Evolutionary conservation across 345 rosid species (phyloP).

Genomic region (Boechera divaricarpa): DNA sequence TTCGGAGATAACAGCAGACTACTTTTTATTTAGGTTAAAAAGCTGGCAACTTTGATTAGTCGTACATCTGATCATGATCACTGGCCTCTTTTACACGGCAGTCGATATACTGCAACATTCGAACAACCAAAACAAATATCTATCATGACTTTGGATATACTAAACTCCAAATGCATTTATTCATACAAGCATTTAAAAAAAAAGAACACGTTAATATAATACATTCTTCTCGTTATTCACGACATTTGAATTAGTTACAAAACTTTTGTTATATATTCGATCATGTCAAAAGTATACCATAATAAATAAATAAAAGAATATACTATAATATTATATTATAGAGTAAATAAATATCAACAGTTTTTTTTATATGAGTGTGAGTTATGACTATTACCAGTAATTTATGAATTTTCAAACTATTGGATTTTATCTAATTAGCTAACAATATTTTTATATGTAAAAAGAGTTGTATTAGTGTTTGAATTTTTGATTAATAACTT

Average conservation of each 20-base stretch:
- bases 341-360: no score
- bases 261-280: background rate
- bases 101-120: slow-evolving; percentile 38
- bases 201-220: background rate
- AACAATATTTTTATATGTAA: no score
- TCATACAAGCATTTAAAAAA: background rate
- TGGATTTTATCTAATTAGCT: no score
- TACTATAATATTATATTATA: no score
- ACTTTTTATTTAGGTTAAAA: slow-evolving; percentile 24
- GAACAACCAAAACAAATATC: slow-evolving; percentile 22
- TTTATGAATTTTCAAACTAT: no score
- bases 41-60: slow-evolving; percentile 36
- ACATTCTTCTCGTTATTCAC: background rate
- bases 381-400: no score
- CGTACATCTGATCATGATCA: slow-evolving; percentile 20
- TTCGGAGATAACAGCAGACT: slow-evolving; percentile 6
- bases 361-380: background rate
- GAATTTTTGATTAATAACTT: background rate
- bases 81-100: slow-evolving; percentile 35
- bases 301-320: no score
- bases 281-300: background rate
- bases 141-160: slow-evolving; percentile 4
- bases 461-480: background rate
- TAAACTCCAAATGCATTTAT: background rate
- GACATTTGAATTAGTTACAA: background rate